Evolutionary conservation across 352 stramenopile genomes (phyloP).

Genomic region (Globisporangium orthogonon): DNA sequence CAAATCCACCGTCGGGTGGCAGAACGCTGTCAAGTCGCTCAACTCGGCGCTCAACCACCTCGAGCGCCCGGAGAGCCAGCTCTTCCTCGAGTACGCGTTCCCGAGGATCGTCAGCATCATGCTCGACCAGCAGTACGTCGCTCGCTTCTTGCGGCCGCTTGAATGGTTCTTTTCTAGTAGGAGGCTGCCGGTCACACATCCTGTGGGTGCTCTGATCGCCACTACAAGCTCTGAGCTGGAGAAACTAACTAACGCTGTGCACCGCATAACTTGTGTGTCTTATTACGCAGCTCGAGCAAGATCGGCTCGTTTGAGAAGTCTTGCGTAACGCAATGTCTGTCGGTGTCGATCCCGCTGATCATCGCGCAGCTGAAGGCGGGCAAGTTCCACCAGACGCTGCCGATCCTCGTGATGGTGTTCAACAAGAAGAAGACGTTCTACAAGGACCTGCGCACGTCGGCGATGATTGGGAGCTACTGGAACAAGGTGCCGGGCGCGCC

Average conservation of each 20-base stretch:
- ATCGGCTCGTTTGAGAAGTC: conserved; percentile 84
- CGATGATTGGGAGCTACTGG: conserved; percentile 88
- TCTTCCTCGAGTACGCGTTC: conserved; percentile 76
- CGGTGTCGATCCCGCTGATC: conserved; percentile 58
- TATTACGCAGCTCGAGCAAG: conserved; percentile 62
- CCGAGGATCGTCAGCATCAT: conserved; percentile 85
- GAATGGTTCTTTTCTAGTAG: not conserved
- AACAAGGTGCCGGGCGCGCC: conserved; percentile 80
- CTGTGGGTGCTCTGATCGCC: not conserved
- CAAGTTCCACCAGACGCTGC: conserved; percentile 54
- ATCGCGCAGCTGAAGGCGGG: conserved; percentile 68
- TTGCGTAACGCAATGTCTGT: conserved; percentile 75
- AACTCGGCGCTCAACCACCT: conserved; percentile 65
- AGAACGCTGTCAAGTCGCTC: conserved; percentile 85
- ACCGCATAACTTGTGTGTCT: not conserved
- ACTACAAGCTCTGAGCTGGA: too few relatives aligned
- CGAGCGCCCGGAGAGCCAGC: conserved; percentile 63
- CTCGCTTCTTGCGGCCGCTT: not conserved
- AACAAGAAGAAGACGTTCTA: conserved; percentile 90
- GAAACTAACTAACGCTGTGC: not conserved
- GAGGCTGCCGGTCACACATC: too few relatives aligned
- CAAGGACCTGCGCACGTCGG: conserved; percentile 80
- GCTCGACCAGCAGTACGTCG: conserved; percentile 84
- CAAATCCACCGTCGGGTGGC: conserved; percentile 88
- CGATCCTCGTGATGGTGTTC: conserved; percentile 76